A percentile compares a stretch with the other conserved stretches of the same genome.
Evolutionary conservation across 2,329 filamentous ascomycete species (phyloP).

Genomic region (Pseudogymnoascus sp.): DNA sequence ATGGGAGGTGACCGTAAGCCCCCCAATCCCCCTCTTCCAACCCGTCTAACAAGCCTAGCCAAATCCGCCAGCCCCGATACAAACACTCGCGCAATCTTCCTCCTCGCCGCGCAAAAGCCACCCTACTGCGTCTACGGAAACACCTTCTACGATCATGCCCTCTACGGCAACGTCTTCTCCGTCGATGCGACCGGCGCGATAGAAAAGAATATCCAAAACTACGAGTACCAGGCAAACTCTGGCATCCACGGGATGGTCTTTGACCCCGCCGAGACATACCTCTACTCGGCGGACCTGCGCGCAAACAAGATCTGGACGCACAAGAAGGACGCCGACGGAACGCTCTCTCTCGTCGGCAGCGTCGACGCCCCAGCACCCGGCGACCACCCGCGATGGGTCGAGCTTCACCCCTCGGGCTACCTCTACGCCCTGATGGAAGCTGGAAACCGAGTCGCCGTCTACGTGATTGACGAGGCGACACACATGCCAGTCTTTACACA

Average conservation of each 20-base stretch:
- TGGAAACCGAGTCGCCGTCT: slow-evolving; percentile 77
- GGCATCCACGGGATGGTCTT: slow-evolving; percentile 81
- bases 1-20: slow-evolving; percentile 67
- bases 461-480: slow-evolving; percentile 67
- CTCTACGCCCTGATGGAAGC: slow-evolving; percentile 85
- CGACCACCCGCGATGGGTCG: slow-evolving; percentile 85
- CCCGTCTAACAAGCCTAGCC: slow-evolving; percentile 37
- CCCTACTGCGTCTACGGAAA: slow-evolving; percentile 83
- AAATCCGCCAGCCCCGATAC: slow-evolving; percentile 58
- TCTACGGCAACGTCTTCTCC: slow-evolving; percentile 71
- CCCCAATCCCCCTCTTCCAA: background rate
- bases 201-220: slow-evolving; percentile 62
- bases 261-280: slow-evolving; percentile 63
- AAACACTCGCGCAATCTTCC: slow-evolving; percentile 84
- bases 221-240: slow-evolving; percentile 60
- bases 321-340: slow-evolving; percentile 56
- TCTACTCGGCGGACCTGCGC: slow-evolving; percentile 72
- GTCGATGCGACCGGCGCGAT: slow-evolving; percentile 52
- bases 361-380: slow-evolving; percentile 61
- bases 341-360: slow-evolving; percentile 62
- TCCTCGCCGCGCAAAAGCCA: slow-evolving; percentile 68
- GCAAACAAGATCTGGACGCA: slow-evolving; percentile 82
- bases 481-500: slow-evolving; percentile 73
- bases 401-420: slow-evolving; percentile 72
- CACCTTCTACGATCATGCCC: slow-evolving; percentile 81